A percentile compares a stretch with the other conserved stretches of the same genome.
These are phyloP conservation scores for Stachybotrys chlorohalonatus DNA, from an alignment of 2,329 filamentous ascomycete genomes.

Conservation along the genomic window DNA sequence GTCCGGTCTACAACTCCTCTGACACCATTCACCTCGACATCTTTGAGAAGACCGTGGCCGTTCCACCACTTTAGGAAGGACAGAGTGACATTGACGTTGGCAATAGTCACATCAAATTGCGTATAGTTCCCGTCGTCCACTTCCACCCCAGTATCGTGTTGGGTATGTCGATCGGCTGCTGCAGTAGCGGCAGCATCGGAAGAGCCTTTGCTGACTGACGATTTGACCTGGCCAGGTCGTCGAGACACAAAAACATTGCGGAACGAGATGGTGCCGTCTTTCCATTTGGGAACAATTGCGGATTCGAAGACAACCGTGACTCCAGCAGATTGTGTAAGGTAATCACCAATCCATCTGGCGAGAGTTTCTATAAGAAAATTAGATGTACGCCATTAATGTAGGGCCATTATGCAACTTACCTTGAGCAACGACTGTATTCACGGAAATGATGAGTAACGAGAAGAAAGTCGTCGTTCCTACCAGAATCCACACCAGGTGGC, in stretches of 20 bases:
- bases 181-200: constrained; percentile 79
- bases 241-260: constrained; percentile 94
- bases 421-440: constrained; percentile 96
- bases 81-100: constrained; percentile 89
- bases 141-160: constrained; percentile 20
- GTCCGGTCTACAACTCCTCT: constrained; percentile 88
- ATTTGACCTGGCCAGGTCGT: constrained; percentile 70
- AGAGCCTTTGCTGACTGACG: constrained; percentile 87
- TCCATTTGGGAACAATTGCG: constrained; percentile 94
- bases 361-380: constrained; percentile 59
- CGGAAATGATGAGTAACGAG: constrained; percentile 77
- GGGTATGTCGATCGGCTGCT: constrained; percentile 56
- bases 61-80: constrained; percentile 99
- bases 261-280: constrained; percentile 89
- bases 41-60: constrained; percentile 79
- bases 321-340: constrained; percentile 87
- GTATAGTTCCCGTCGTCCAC: constrained; percentile 92
- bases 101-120: constrained; percentile 91
- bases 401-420: constrained; percentile 35
- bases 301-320: constrained; percentile 95
- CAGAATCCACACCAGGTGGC: constrained; percentile 92
- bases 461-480: constrained; percentile 96
- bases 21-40: constrained; percentile 91
- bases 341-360: constrained; percentile 88
- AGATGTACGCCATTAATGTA: background rate